A percentile compares a stretch with the other conserved stretches of the same genome.
phyloP scores from a whole-genome alignment of 768 basidiomycete genomes.

The Lactarius deliciosus region DNA sequence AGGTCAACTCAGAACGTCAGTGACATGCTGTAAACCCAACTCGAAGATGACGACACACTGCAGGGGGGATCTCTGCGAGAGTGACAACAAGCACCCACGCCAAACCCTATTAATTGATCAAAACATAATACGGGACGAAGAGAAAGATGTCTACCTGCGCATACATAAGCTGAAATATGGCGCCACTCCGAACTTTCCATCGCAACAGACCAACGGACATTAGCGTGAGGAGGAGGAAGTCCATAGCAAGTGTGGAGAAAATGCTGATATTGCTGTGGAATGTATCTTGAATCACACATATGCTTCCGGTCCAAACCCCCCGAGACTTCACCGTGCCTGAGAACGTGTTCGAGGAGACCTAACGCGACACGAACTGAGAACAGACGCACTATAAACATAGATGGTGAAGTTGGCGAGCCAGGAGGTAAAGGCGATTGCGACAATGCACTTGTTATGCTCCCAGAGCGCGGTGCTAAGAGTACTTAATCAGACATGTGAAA shows the following conservation, averaged over 20 bases:
- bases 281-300: conserved; percentile 5
- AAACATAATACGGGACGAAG: not conserved
- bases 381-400: conserved; percentile 6
- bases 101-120: conserved; percentile 1
- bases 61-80: conserved; percentile 7
- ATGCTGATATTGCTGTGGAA: not conserved
- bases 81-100: conserved; percentile 6
- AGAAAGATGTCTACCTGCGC: conserved; percentile 1
- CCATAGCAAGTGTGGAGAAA: conserved; percentile 1
- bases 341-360: not conserved
- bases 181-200: conserved; percentile 3
- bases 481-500: not conserved
- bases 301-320: not conserved
- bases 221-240: not conserved
- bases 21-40: not conserved
- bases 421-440: not conserved
- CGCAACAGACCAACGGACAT: conserved; percentile 17
- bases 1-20: not conserved
- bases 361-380: not conserved
- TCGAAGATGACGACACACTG: not conserved
- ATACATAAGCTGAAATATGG: conserved; percentile 4
- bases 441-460: conserved; percentile 3
- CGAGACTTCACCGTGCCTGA: not conserved
- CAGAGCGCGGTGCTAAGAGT: conserved; percentile 13
- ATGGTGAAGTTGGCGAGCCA: not conserved